phyloP scores from a whole-genome alignment of 129 eudicot species.

The Tanacetum coccineum region DNA sequence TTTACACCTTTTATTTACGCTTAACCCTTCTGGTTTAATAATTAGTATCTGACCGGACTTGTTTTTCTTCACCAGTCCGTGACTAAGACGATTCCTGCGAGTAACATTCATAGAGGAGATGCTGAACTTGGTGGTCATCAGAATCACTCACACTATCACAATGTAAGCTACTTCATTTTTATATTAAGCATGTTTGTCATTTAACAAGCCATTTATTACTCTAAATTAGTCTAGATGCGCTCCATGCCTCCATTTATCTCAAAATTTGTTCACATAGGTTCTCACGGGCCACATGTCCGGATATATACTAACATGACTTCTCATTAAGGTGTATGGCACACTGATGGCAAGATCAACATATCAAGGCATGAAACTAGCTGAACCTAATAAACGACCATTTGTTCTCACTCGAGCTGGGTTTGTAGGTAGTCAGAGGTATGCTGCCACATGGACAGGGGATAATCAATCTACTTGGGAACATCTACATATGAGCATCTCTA shows the following conservation, averaged over 20 bases:
- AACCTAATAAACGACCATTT: constrained; percentile 76
- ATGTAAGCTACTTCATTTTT: constrained; percentile 40
- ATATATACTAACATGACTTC: constrained; percentile 4
- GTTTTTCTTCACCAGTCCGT: constrained; percentile 43
- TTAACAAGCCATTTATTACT: neutral
- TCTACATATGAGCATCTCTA: constrained; percentile 92
- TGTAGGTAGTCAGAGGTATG: constrained; percentile 91
- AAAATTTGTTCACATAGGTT: no score
- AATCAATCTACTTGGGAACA: constrained; percentile 98
- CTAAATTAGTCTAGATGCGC: neutral
- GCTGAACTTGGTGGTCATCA: constrained; percentile 82
- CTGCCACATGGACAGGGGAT: constrained; percentile 98
- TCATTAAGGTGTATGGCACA: constrained; percentile 77
- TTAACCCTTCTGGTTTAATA: constrained; percentile 12
- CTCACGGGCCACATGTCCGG: neutral
- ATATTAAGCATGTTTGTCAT: neutral
- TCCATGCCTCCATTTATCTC: no score
- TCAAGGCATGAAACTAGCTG: constrained; percentile 80
- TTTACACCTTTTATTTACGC: neutral
- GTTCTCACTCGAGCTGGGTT: constrained; percentile 96
- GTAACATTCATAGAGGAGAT: constrained; percentile 85
- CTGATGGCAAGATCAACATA: constrained; percentile 93
- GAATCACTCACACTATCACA: constrained; percentile 86
- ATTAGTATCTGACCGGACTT: constrained; percentile 14
- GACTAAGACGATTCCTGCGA: constrained; percentile 97